Percentiles rank a stretch among this genome's conserved stretches.
These are phyloP conservation scores for Phytophthora quininea DNA, from an alignment of 352 stramenopile species.

Conservation along the genomic window DNA sequence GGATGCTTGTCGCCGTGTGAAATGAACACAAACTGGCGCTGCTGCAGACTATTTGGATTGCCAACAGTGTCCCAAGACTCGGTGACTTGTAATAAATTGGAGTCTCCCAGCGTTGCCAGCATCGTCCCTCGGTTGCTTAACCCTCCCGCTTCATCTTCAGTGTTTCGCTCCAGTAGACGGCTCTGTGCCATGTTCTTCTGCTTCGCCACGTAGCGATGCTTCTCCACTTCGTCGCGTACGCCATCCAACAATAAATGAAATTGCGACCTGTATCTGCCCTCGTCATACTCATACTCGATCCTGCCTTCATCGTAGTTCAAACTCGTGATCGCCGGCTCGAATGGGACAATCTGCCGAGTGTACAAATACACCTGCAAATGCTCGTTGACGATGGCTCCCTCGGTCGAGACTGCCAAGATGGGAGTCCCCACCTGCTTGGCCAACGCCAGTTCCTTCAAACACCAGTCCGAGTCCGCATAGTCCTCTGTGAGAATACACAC, in stretches of 20 bases:
- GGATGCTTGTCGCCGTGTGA: conserved; percentile 25
- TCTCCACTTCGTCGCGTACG: conserved; percentile 54
- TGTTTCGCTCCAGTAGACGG: not conserved
- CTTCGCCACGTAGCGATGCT: conserved; percentile 30
- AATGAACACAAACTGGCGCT: conserved; percentile 18
- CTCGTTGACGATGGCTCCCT: conserved; percentile 54
- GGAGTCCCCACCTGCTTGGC: conserved; percentile 71
- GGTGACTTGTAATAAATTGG: not conserved
- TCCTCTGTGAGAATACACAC: conserved; percentile 74
- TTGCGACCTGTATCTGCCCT: conserved; percentile 22
- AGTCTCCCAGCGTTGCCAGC: conserved; percentile 8
- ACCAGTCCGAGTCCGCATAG: conserved; percentile 75
- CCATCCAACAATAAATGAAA: conserved; percentile 52
- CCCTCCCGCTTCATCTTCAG: not conserved
- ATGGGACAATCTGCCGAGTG: conserved; percentile 67
- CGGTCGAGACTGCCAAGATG: conserved; percentile 65
- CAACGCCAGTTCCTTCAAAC: conserved; percentile 70
- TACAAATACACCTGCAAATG: conserved; percentile 74
- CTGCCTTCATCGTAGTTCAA: conserved; percentile 23
- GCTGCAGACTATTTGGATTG: conserved; percentile 4
- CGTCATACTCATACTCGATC: conserved; percentile 30
- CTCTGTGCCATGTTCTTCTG: conserved; percentile 54
- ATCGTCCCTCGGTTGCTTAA: conserved; percentile 19
- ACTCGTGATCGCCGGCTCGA: conserved; percentile 59
- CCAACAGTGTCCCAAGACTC: conserved; percentile 2